Evolutionary conservation across 169 alveolate genomes (phyloP).

Genomic region (Eimeria acervulina): DNA sequence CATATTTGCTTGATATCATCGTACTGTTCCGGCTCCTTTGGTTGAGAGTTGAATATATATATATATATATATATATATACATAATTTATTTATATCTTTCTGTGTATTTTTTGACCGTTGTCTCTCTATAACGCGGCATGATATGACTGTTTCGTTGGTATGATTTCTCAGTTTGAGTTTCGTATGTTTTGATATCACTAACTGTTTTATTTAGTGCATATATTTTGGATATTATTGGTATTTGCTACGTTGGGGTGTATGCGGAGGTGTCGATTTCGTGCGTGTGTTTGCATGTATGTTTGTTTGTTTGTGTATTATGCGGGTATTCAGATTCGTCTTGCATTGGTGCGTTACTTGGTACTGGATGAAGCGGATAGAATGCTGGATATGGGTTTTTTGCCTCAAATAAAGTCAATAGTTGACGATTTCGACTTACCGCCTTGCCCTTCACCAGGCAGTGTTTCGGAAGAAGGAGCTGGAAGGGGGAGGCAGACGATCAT

Average conservation of each 20-base stretch:
- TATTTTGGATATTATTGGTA: too few species aligned
- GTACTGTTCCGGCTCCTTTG: too few species aligned
- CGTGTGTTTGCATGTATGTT: too few species aligned
- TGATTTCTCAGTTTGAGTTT: too few species aligned
- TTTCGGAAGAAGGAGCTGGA: slow-evolving; percentile 38
- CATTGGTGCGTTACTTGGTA: slow-evolving; percentile 90
- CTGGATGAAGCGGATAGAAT: slow-evolving; percentile 99
- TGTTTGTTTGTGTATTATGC: too few species aligned
- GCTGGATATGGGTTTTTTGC: slow-evolving; percentile 98
- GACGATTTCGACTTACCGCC: slow-evolving; percentile 78
- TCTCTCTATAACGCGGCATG: too few species aligned
- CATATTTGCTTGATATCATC: too few species aligned
- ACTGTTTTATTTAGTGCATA: too few species aligned
- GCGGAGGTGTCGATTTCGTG: not conserved
- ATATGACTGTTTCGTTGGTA: too few species aligned
- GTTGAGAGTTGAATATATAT: not conserved
- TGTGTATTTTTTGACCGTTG: too few species aligned
- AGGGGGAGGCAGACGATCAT: slow-evolving; percentile 94
- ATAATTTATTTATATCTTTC: too few species aligned
- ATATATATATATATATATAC: not conserved
- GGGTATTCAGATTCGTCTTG: slow-evolving; percentile 56
- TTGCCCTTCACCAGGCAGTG: slow-evolving; percentile 47
- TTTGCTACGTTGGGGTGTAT: not conserved
- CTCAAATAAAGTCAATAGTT: slow-evolving; percentile 82
- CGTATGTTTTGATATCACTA: too few species aligned